Evolutionary conservation across 768 basidiomycete genomes (phyloP).

Genomic region (Mycena crocata): DNA sequence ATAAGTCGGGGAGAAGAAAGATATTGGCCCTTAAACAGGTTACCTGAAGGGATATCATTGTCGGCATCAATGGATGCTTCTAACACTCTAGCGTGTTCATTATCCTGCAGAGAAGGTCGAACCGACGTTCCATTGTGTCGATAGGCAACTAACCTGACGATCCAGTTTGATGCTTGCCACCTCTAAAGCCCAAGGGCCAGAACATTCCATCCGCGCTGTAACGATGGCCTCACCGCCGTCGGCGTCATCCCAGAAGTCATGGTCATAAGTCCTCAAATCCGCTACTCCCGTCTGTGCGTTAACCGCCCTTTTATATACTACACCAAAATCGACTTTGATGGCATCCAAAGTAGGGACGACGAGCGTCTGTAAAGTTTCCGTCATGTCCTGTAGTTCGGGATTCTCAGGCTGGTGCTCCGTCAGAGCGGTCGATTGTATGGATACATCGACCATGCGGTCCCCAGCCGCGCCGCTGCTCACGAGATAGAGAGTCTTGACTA

Average conservation of each 20-base stretch:
- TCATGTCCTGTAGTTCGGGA: conserved; percentile 46
- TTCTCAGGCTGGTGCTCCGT: conserved; percentile 36
- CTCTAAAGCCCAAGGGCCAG: conserved; percentile 66
- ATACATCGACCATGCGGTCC: conserved; percentile 83
- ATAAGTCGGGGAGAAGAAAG: neutral
- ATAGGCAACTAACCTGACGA: conserved; percentile 55
- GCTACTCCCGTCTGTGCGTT: conserved; percentile 58
- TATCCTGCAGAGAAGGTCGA: conserved; percentile 49
- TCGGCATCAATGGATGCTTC: conserved; percentile 64
- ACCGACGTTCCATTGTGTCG: neutral
- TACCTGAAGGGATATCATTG: conserved; percentile 61
- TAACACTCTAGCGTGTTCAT: conserved; percentile 57
- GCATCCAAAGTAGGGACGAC: conserved; percentile 75
- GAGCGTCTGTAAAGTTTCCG: conserved; percentile 77
- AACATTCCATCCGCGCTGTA: conserved; percentile 60
- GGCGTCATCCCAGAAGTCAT: conserved; percentile 62
- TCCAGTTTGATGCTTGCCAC: conserved; percentile 62
- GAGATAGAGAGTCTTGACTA: conserved; percentile 73
- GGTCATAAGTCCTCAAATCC: conserved; percentile 66
- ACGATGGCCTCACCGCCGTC: conserved; percentile 70
- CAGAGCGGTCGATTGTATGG: conserved; percentile 61
- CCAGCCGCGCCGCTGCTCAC: conserved; percentile 71
- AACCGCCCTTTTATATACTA: conserved; percentile 63
- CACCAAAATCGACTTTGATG: conserved; percentile 63
- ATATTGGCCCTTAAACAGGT: conserved; percentile 20